These are phyloP conservation scores for Colletotrichum horii DNA, from an alignment of 2,329 filamentous ascomycete species.

Conservation along the genomic window DNA sequence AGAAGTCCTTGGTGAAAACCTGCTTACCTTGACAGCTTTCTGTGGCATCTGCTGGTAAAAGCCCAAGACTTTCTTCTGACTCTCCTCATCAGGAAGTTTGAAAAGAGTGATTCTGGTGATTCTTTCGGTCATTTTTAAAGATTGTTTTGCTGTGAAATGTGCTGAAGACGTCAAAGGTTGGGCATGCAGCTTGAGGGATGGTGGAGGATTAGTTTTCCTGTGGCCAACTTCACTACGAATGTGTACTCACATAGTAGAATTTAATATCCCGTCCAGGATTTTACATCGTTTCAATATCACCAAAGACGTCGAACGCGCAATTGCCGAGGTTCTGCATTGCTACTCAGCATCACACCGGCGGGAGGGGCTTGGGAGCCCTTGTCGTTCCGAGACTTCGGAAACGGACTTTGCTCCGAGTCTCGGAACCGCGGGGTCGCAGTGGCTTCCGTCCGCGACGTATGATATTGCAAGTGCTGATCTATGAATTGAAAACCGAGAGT, in stretches of 20 bases:
- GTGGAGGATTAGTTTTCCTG: neutral
- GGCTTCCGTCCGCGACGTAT: neutral
- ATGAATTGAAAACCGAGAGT: neutral
- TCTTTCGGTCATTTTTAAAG: neutral
- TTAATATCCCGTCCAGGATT: neutral
- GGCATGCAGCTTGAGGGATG: neutral
- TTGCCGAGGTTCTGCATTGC: neutral
- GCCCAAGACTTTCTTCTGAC: constrained; percentile 32
- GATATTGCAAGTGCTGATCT: neutral
- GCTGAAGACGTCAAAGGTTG: neutral
- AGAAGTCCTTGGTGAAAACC: fast-evolving
- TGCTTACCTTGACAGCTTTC: constrained; percentile 36
- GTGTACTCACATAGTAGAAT: neutral
- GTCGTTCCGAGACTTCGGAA: constrained; percentile 4
- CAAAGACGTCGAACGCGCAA: neutral
- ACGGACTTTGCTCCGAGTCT: neutral
- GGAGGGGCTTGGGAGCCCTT: neutral
- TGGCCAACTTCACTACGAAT: neutral
- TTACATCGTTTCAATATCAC: neutral
- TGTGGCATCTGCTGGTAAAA: constrained; percentile 36
- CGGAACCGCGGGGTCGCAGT: neutral
- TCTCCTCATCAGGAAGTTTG: constrained; percentile 38
- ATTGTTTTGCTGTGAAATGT: neutral
- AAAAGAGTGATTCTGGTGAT: constrained; percentile 40
- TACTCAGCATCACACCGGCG: neutral